Evolutionary conservation across 2,329 filamentous ascomycete genomes (phyloP), one percentile per base, ranked within the genome.

Genomic region (Daldinia sp.): DNA sequence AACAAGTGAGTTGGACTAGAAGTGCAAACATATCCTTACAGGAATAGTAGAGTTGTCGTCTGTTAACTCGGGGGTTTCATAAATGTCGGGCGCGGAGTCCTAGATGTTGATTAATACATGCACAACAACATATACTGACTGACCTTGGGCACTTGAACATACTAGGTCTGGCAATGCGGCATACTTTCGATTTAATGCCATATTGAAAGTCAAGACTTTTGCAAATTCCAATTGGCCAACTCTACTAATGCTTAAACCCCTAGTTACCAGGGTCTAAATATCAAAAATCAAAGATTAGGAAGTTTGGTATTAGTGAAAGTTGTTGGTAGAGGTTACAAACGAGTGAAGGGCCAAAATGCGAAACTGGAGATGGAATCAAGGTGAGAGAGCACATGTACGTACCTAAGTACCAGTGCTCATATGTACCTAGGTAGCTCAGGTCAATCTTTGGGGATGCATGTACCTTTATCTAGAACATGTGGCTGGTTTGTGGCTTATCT

Each of bases 71-170:
- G 95, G 94, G 15, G 96, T 98, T 82, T 98, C 95, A 84, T 98
- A 98, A 76, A 97, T 93, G 78, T 98, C 96, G 73, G 94, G 94
- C 30, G 94, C 94, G 61, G 91, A 92, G 82, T 98, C 94, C 92
- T 97, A 73, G 33, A 26, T 23, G 51, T 60, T 28, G 72, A n/a
- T 42, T 70, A 78, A 74, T 28, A 69, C 10, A 23, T 23, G 20
- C 20, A 23, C 20, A 23, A 23, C 20, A 30, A 44, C n/a, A 58
- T 67, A 70, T 67, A 65, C 64, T 12, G 13, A 46, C 15, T 61
- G 67, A 67, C 30, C 20, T 65, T 2, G 26, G 44, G 61, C 18
- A 57, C 33, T 44, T 67, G 59, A 39, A 58, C 69, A 71, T 83
- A 94, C 93, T 79, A 96, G 82, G 79, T 95, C 93, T 64, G 92